These are phyloP conservation scores for Schoenoplectus tabernaemontani DNA, from an alignment of 202 grass and related monocot species.

Conservation along the genomic window DNA sequence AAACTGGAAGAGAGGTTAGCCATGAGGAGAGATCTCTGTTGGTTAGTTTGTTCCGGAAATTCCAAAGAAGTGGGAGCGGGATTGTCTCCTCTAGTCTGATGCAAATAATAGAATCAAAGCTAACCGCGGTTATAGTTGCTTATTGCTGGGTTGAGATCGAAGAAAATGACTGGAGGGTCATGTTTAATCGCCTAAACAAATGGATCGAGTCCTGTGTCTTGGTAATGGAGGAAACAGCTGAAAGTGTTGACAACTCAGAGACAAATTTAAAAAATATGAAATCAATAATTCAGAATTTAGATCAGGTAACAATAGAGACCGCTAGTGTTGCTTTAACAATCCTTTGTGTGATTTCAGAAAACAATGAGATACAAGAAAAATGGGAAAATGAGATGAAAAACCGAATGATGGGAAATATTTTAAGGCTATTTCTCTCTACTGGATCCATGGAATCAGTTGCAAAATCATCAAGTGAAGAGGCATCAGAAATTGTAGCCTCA, in stretches of 20 bases:
- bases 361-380: constrained; percentile 40
- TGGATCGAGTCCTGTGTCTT: constrained; percentile 71
- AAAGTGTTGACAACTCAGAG: constrained; percentile 40
- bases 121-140: constrained; percentile 53
- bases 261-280: constrained; percentile 49
- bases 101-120: constrained; percentile 61
- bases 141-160: constrained; percentile 70
- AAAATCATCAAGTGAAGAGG: constrained; percentile 42
- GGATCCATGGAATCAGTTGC: constrained; percentile 71
- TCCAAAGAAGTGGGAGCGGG: constrained; percentile 31
- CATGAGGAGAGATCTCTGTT: constrained; percentile 53
- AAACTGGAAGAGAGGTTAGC: constrained; percentile 41
- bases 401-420: constrained; percentile 56
- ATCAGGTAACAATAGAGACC: constrained; percentile 44
- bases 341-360: constrained; percentile 48
- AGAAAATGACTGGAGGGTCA: constrained; percentile 67
- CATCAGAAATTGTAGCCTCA: constrained; percentile 56
- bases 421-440: constrained; percentile 69
- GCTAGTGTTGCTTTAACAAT: constrained; percentile 52
- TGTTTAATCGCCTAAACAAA: constrained; percentile 43
- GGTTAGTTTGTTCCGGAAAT: constrained; percentile 57
- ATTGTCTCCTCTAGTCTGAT: constrained; percentile 25
- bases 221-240: constrained; percentile 78
- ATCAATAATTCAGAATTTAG: constrained; percentile 37
- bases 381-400: constrained; percentile 54